These are phyloP conservation scores for Mycosphaerelloides madeirae DNA, from an alignment of 2,329 filamentous ascomycete genomes.

Conservation along the genomic window DNA sequence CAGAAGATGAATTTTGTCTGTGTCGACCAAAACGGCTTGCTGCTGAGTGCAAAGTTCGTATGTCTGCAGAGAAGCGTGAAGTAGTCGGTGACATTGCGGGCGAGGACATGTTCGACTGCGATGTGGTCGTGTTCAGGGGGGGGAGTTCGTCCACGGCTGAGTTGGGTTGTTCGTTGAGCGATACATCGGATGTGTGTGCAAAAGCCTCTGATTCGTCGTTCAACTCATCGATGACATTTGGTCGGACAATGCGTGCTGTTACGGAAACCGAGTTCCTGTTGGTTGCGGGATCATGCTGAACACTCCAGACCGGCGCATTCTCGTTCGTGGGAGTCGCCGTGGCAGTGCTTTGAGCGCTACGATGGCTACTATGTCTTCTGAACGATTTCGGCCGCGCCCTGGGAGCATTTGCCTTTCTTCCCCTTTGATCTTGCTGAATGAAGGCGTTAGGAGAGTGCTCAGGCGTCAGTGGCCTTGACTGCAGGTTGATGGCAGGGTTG, in stretches of 20 bases:
- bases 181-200: slow-evolving; percentile 53
- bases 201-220: slow-evolving; percentile 32
- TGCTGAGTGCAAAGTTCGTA: slow-evolving; percentile 18
- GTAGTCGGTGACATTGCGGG: slow-evolving; percentile 16
- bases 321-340: slow-evolving; percentile 12
- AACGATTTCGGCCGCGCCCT: slow-evolving; percentile 18
- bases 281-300: slow-evolving; percentile 34
- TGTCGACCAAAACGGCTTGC: slow-evolving; percentile 12
- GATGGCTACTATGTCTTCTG: slow-evolving; percentile 18
- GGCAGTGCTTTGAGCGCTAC: slow-evolving; percentile 10
- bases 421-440: slow-evolving; percentile 6
- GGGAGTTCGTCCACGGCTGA: slow-evolving; percentile 1
- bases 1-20: slow-evolving; percentile 7
- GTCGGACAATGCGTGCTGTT: slow-evolving; percentile 75
- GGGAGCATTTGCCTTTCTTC: slow-evolving; percentile 13
- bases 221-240: slow-evolving; percentile 30
- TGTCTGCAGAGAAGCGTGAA: slow-evolving; percentile 18
- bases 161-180: slow-evolving; percentile 54
- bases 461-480: slow-evolving; percentile 14
- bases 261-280: slow-evolving; percentile 78
- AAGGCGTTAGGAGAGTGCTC: slow-evolving; percentile 11
- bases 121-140: slow-evolving; percentile 2
- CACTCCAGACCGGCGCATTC: slow-evolving; percentile 36
- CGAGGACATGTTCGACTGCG: slow-evolving; percentile 2
- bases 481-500: slow-evolving; percentile 12